A percentile compares a stretch with the other conserved stretches of the same genome.
phyloP scores from a whole-genome alignment of 2,329 filamentous ascomycete species.

The Sordariomycetes sp. region DNA sequence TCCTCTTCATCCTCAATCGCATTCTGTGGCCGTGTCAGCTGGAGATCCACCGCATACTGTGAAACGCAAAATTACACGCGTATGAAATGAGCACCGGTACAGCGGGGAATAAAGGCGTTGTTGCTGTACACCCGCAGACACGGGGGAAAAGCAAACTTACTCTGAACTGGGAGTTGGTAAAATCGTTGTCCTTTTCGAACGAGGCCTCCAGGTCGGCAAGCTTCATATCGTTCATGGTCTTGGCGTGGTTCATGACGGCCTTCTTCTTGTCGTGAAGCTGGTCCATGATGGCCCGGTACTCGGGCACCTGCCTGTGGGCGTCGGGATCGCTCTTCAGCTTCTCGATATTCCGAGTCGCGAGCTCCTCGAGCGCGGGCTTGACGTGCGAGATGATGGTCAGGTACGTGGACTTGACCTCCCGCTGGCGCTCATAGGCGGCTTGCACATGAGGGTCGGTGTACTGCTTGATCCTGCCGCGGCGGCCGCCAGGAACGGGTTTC shows the following conservation, averaged over 20 bases:
- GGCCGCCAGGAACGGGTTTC: slow-evolving; percentile 20
- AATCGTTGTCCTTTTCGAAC: slow-evolving; percentile 7
- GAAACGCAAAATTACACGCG: neutral
- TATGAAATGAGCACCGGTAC: neutral
- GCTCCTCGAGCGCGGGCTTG: slow-evolving; percentile 54
- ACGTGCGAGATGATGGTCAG: slow-evolving; percentile 50
- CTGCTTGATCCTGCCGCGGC: slow-evolving; percentile 43
- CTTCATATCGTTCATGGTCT: slow-evolving; percentile 8
- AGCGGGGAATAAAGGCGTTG: neutral
- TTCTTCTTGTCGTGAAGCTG: slow-evolving; percentile 37
- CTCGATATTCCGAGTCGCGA: slow-evolving; percentile 50
- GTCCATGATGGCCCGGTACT: slow-evolving; percentile 38
- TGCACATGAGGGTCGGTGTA: slow-evolving; percentile 44
- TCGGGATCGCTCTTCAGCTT: slow-evolving; percentile 43
- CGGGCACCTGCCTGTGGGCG: slow-evolving; percentile 39
- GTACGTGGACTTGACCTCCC: slow-evolving; percentile 56
- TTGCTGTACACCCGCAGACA: neutral
- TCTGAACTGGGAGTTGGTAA: slow-evolving; percentile 9
- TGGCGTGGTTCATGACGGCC: slow-evolving; percentile 5
- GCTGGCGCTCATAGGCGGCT: slow-evolving; percentile 51
- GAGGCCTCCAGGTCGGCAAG: slow-evolving; percentile 12
- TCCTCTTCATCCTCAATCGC: slow-evolving; percentile 25
- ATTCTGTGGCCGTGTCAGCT: slow-evolving; percentile 15
- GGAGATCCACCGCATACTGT: neutral
- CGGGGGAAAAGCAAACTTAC: slow-evolving; percentile 10